Conservation (phyloP, 306 rosid species). For the Purshia tridentata region DNA sequence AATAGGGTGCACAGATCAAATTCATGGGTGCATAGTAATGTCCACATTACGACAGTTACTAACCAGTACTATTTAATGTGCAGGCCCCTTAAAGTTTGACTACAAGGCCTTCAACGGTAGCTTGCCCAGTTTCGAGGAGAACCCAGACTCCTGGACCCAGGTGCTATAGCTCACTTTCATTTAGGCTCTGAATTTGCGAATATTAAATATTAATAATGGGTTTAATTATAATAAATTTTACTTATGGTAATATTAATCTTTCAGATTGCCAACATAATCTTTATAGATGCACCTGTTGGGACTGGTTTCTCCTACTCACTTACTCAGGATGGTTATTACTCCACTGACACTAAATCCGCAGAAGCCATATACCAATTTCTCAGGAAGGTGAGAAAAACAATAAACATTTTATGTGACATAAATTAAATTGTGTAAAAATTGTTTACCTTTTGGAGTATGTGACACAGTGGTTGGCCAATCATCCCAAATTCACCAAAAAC, state of each 20-base stretch:
- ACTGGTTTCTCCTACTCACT: slow-evolving; percentile 35
- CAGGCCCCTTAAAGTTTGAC: slow-evolving; percentile 37
- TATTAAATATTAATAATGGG: too few species aligned
- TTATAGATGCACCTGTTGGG: slow-evolving; percentile 27
- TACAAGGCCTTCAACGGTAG: slow-evolving; percentile 4
- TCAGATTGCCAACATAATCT: slow-evolving; percentile 28
- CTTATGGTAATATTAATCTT: neutral
- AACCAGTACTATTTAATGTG: neutral
- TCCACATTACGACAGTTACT: neutral
- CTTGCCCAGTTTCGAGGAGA: neutral
- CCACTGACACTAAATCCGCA: neutral
- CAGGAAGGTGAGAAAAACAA: slow-evolving; percentile 13
- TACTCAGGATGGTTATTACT: slow-evolving; percentile 10
- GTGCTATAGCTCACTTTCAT: neutral
- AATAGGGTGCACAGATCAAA: too few species aligned
- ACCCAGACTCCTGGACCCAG: slow-evolving; percentile 39
- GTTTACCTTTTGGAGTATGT: neutral
- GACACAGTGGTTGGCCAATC: slow-evolving; percentile 33
- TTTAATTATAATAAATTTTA: too few species aligned
- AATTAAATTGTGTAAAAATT: neutral
- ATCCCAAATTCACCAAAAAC: slow-evolving; percentile 23
- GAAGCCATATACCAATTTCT: slow-evolving; percentile 13
- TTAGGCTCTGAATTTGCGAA: too few species aligned
- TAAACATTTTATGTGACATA: too few species aligned
- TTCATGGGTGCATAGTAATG: too few species aligned